Percentiles rank a stretch among this genome's conserved stretches.
Evolutionary conservation across 1,284 basidiomycete genomes (phyloP).

Genomic region (Vanrija sp.): DNA sequence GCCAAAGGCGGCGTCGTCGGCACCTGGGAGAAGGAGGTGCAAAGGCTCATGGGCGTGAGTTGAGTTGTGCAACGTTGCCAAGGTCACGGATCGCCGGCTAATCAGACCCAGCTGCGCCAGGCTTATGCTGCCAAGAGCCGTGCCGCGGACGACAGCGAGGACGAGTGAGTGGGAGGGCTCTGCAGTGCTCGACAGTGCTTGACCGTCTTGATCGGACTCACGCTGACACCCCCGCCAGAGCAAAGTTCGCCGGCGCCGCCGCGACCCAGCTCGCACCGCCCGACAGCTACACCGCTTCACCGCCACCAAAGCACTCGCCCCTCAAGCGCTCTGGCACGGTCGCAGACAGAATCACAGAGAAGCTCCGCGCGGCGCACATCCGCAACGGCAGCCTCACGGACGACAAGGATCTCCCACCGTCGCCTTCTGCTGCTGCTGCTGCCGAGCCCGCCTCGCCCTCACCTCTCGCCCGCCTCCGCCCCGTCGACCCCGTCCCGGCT

Average conservation of each 20-base stretch:
- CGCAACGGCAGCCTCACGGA: conserved; percentile 7
- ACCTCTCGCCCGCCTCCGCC: conserved; percentile 5
- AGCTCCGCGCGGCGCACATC: conserved; percentile 40
- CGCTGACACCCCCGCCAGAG: conserved; percentile 51
- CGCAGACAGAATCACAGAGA: conserved; percentile 47
- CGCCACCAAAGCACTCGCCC: conserved; percentile 52
- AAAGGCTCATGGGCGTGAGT: conserved; percentile 35
- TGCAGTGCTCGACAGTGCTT: no score
- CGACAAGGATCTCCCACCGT: no score
- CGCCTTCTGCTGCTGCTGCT: conserved; percentile 6
- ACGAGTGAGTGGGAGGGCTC: conserved; percentile 62
- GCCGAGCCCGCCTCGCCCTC: conserved; percentile 2
- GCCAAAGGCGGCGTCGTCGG: conserved; percentile 57
- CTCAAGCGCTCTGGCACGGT: conserved; percentile 43
- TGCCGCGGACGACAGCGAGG: conserved; percentile 79
- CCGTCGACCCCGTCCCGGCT: conserved; percentile 4
- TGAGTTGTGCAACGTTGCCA: no score
- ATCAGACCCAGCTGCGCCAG: conserved; percentile 60
- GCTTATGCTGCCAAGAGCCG: conserved; percentile 72
- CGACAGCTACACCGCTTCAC: conserved; percentile 72
- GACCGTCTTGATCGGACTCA: neutral
- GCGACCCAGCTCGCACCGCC: conserved; percentile 47
- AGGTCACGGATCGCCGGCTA: conserved; percentile 51
- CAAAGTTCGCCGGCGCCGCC: conserved; percentile 70
- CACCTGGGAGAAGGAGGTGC: conserved; percentile 59